These are phyloP conservation scores for Ambrosiella beaveri DNA, from an alignment of 2,329 filamentous ascomycete species.

Conservation along the genomic window DNA sequence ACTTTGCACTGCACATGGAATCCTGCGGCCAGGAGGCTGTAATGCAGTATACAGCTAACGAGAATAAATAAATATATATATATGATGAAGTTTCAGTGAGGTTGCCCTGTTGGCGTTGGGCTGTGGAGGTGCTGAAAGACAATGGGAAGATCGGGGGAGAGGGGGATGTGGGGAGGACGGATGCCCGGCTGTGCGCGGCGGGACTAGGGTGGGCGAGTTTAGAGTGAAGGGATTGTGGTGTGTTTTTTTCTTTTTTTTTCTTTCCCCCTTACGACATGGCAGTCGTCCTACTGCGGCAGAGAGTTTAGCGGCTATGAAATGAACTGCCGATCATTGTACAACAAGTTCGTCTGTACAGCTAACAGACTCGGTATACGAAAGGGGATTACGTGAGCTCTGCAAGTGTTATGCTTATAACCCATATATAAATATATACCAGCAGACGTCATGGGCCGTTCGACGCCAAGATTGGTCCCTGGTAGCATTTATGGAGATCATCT, in stretches of 20 bases:
- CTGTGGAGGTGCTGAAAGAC: background rate
- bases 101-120: background rate
- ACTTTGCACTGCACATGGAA: background rate
- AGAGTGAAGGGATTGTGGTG: background rate
- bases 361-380: no score
- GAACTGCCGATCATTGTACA: no score
- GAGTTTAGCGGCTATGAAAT: background rate
- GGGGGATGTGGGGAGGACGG: background rate
- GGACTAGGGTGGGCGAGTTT: background rate
- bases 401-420: no score
- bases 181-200: background rate
- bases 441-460: no score
- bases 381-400: no score
- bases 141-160: background rate
- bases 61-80: no score
- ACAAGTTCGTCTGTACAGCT: no score
- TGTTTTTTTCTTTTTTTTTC: background rate
- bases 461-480: no score
- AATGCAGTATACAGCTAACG: background rate
- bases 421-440: no score
- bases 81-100: no score
- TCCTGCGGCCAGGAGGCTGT: background rate
- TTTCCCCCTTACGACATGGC: background rate
- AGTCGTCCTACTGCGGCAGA: background rate
- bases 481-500: background rate